Conservation (phyloP, 2,329 filamentous ascomycete genomes). For the Penicillium sp. region DNA sequence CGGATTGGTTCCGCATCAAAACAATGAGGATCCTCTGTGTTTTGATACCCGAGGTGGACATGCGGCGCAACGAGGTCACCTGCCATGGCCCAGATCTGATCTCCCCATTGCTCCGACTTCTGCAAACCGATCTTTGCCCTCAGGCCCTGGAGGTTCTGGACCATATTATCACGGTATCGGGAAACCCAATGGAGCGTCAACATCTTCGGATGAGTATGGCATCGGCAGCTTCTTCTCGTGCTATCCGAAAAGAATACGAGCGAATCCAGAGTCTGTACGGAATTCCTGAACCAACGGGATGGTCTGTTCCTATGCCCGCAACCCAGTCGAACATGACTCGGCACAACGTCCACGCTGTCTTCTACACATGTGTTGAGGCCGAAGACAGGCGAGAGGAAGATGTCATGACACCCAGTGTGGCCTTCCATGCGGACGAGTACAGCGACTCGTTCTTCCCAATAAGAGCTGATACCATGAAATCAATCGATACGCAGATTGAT, state of each 20-base stretch:
- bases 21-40: constrained; percentile 86
- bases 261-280: constrained; percentile 92
- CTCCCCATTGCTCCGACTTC: constrained; percentile 79
- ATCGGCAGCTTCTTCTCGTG: constrained; percentile 71
- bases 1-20: constrained; percentile 86
- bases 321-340: constrained; percentile 83
- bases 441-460: constrained; percentile 76
- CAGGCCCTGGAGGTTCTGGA: constrained; percentile 89
- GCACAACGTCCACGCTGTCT: constrained; percentile 90
- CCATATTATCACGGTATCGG: constrained; percentile 91
- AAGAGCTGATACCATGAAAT: constrained; percentile 87
- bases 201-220: constrained; percentile 99
- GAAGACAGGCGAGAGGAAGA: constrained; percentile 58
- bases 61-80: constrained; percentile 85
- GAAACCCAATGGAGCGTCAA: constrained; percentile 87
- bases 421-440: constrained; percentile 86
- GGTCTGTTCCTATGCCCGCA: constrained; percentile 92
- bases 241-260: constrained; percentile 90
- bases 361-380: constrained; percentile 82
- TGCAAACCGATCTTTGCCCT: constrained; percentile 92
- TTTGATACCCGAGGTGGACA: constrained; percentile 85
- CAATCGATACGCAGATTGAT: constrained; percentile 64
- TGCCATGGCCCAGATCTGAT: constrained; percentile 92
- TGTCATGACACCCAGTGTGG: constrained; percentile 76
- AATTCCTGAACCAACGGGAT: constrained; percentile 91